phyloP scores from a whole-genome alignment of 257 asterid genomes.

The Cordia subcordata region DNA sequence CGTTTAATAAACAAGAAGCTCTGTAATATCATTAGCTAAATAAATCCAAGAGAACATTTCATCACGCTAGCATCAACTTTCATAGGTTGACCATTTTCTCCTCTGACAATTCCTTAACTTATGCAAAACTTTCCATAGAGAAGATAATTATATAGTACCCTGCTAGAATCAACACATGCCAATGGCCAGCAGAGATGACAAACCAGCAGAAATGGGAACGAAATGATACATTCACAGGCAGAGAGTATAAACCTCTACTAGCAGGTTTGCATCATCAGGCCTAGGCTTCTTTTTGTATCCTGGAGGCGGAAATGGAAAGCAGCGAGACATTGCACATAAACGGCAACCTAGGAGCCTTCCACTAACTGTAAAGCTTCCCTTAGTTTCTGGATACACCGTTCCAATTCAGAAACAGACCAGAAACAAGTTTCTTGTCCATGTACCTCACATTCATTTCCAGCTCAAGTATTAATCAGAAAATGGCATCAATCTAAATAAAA shows the following conservation, averaged over 20 bases:
- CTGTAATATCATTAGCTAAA: too few species aligned
- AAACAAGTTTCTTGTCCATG: slow-evolving; percentile 34
- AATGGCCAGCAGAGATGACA: slow-evolving; percentile 6
- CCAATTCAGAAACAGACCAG: slow-evolving; percentile 49
- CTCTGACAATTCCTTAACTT: too few species aligned
- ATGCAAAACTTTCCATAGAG: too few species aligned
- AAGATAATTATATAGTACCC: too few species aligned
- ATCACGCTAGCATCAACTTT: too few species aligned
- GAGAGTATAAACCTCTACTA: slow-evolving; percentile 54
- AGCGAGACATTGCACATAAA: slow-evolving; percentile 86
- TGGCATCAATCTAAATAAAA: not conserved
- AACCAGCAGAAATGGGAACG: slow-evolving; percentile 1
- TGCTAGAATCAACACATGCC: too few species aligned
- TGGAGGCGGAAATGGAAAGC: slow-evolving; percentile 93
- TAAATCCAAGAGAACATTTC: too few species aligned
- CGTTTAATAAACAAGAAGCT: too few species aligned
- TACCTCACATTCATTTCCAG: slow-evolving; percentile 58
- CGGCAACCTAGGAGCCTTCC: slow-evolving; percentile 22
- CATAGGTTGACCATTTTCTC: too few species aligned
- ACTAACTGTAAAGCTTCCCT: slow-evolving; percentile 26
- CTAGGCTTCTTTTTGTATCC: slow-evolving; percentile 47
- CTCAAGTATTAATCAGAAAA: slow-evolving; percentile 13
- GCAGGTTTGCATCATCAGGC: slow-evolving; percentile 44
- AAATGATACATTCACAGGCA: not conserved
- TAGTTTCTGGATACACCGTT: slow-evolving; percentile 36